Conservation (phyloP, 768 basidiomycete species). For the Hemileccinum impolitum region DNA sequence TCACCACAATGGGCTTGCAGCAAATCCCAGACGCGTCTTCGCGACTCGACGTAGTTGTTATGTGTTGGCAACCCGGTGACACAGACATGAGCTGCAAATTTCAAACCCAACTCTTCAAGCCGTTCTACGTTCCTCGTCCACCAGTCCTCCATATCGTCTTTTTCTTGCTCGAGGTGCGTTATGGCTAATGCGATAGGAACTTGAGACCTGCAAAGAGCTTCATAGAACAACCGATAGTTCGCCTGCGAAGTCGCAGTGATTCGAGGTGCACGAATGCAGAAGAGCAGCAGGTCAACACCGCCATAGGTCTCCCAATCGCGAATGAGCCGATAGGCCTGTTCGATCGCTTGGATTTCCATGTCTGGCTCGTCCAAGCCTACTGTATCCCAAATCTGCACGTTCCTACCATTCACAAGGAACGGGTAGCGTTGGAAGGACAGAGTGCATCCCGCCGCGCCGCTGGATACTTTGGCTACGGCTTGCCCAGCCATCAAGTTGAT, state of each 20-base stretch:
- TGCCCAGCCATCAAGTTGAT: slow-evolving; percentile 1
- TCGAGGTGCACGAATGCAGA: slow-evolving; percentile 1
- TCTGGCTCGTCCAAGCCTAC: background rate
- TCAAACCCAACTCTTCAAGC: background rate
- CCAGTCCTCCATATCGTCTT: background rate
- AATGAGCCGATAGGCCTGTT: background rate
- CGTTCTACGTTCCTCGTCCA: background rate
- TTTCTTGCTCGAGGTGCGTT: background rate
- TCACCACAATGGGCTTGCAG: slow-evolving; percentile 1
- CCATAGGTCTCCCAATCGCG: background rate
- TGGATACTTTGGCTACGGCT: background rate
- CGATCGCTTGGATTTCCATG: background rate
- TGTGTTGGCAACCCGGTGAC: background rate
- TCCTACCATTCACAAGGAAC: background rate
- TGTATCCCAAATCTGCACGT: background rate
- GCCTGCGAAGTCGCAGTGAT: slow-evolving; percentile 1
- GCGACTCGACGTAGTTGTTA: background rate
- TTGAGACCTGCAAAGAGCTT: background rate
- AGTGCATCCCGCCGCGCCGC: background rate
- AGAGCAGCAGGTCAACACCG: background rate
- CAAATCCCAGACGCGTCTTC: background rate
- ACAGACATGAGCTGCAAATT: slow-evolving; percentile 1
- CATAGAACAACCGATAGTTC: slow-evolving; percentile 1
- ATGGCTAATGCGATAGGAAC: slow-evolving; percentile 2
- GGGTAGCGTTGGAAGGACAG: background rate